Evolutionary conservation across 495 filamentous ascomycete genomes (phyloP).

Genomic region (Hypomontagnella monticulosa): DNA sequence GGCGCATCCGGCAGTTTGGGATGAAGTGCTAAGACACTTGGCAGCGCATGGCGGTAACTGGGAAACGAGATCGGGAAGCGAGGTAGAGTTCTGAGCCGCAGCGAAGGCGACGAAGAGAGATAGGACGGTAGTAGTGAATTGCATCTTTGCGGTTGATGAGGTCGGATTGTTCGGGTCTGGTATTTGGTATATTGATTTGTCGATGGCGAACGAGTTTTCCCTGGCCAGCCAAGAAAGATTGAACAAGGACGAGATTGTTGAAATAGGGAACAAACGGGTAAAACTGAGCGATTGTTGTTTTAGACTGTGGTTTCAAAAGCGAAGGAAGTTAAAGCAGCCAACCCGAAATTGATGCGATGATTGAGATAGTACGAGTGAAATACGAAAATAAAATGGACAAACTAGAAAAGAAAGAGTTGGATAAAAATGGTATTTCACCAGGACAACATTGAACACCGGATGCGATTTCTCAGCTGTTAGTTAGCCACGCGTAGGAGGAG

Average conservation of each 20-base stretch:
- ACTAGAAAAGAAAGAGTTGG: not conserved
- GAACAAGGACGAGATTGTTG: slow-evolving; percentile 3
- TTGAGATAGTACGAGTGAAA: slow-evolving; percentile 1
- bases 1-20: slow-evolving; percentile 35
- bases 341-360: slow-evolving; percentile 5
- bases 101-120: slow-evolving; percentile 40
- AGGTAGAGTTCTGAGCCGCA: slow-evolving; percentile 44
- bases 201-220: slow-evolving; percentile 2
- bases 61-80: slow-evolving; percentile 42
- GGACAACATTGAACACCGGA: not conserved
- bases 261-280: not conserved
- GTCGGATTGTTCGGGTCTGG: not conserved
- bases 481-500: not conserved
- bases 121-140: slow-evolving; percentile 29
- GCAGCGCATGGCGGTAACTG: slow-evolving; percentile 43
- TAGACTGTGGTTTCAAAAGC: not conserved
- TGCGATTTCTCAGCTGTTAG: slow-evolving; percentile 3
- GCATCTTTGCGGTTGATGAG: slow-evolving; percentile 38
- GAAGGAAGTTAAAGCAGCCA: slow-evolving; percentile 10
- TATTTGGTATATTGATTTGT: not conserved
- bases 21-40: slow-evolving; percentile 30
- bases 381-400: slow-evolving; percentile 3
- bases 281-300: slow-evolving; percentile 10
- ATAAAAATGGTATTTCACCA: slow-evolving; percentile 7
- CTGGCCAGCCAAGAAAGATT: slow-evolving; percentile 34